A percentile compares a stretch with the other conserved stretches of the same genome.
Conservation (phyloP, 2,329 filamentous ascomycete genomes). For the Coniosporium tulheliwenetii region DNA sequence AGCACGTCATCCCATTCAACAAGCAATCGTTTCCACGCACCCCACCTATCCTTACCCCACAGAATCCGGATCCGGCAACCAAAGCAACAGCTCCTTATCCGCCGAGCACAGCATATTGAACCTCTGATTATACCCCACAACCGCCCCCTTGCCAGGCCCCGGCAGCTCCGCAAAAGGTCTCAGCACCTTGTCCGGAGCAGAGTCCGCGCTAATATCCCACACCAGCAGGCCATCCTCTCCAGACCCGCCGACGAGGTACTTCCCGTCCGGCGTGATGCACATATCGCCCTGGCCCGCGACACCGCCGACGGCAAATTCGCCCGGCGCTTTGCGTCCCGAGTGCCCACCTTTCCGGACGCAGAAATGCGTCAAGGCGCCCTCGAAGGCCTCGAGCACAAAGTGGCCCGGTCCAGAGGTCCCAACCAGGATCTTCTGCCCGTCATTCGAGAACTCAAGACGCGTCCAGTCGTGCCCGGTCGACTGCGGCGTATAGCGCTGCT, state of each 20-base stretch:
- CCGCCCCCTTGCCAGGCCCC: constrained; percentile 48
- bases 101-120: constrained; percentile 86
- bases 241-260: constrained; percentile 73
- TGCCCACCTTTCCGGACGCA: constrained; percentile 35
- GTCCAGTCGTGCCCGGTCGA: constrained; percentile 59
- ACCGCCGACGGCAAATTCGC: neutral
- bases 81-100: constrained; percentile 53
- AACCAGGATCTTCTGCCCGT: constrained; percentile 74
- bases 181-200: constrained; percentile 41
- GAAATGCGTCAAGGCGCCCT: constrained; percentile 63
- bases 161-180: constrained; percentile 49
- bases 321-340: constrained; percentile 22
- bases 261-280: constrained; percentile 78
- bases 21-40: no score
- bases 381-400: constrained; percentile 86
- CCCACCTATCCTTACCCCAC: neutral
- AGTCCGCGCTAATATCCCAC: constrained; percentile 60
- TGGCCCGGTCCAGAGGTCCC: constrained; percentile 75
- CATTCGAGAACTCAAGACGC: constrained; percentile 88
- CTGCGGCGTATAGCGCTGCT: constrained; percentile 34
- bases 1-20: no score
- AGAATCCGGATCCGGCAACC: constrained; percentile 28
- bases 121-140: constrained; percentile 77
- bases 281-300: constrained; percentile 49
- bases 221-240: constrained; percentile 57